A percentile compares a stretch with the other conserved stretches of the same genome.
Conservation (phyloP, 1,284 basidiomycete genomes). For the Coniferiporia sulphurascens region DNA sequence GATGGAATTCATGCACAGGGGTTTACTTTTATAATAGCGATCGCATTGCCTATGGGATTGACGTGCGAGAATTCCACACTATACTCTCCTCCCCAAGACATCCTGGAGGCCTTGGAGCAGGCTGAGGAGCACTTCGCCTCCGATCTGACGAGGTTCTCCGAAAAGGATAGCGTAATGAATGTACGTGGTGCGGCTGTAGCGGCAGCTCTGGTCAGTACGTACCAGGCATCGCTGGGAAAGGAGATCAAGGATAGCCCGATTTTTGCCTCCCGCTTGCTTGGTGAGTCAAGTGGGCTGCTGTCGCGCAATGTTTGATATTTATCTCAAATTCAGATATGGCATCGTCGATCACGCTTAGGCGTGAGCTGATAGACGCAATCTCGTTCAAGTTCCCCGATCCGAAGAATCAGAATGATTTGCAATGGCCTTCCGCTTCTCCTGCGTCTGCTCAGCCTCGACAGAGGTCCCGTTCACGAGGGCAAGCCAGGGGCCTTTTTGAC, state of each 20-base stretch:
- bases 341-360: conserved; percentile 69
- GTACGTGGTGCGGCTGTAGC: conserved; percentile 71
- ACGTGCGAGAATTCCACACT: conserved; percentile 41
- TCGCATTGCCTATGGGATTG: conserved; percentile 80
- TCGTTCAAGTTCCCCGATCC: conserved; percentile 53
- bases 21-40: conserved; percentile 42
- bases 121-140: conserved; percentile 71
- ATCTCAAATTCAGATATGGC: conserved; percentile 48
- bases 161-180: conserved; percentile 59
- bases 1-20: conserved; percentile 1
- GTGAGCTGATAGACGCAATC: conserved; percentile 74
- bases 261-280: conserved; percentile 60
- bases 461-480: conserved; percentile 18
- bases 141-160: conserved; percentile 53
- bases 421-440: conserved; percentile 56
- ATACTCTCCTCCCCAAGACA: conserved; percentile 50
- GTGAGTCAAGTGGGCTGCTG: conserved; percentile 36
- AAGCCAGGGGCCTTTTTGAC: conserved; percentile 27
- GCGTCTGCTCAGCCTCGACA: conserved; percentile 36
- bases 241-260: conserved; percentile 43
- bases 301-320: conserved; percentile 3
- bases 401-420: conserved; percentile 48
- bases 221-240: conserved; percentile 76
- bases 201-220: conserved; percentile 64
- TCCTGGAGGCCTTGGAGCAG: conserved; percentile 54